Evolutionary conservation across 2,329 filamentous ascomycete species (phyloP), one percentile per base, ranked within the genome.

Genomic region (Paecilomyces dactylethromorphus): DNA sequence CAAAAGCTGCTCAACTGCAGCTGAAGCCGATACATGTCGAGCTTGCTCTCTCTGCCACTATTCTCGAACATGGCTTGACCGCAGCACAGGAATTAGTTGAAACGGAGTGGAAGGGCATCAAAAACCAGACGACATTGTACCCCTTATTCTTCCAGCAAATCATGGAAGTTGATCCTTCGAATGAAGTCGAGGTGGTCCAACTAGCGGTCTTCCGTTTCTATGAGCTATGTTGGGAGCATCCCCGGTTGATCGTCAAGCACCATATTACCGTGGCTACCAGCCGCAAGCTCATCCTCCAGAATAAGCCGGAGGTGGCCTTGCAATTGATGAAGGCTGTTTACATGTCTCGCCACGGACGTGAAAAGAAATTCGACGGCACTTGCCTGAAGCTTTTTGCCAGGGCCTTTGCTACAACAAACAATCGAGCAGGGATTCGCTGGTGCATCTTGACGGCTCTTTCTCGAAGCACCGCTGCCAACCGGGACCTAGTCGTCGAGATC

Each of bases 151-250:
- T 76, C 63, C 69, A 71, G 10, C 68, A 71, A 55, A 57, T 77
- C 29, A 64, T 66, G 56, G 65, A 68, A n/a, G 45, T 69, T 10
- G 63, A 66, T 15, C 56, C 62, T 8, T 39, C 57, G 13, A 56
- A 64, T 1, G 67, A 69, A 39, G 62, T 60, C 1, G 68, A 71
- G 29, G 58, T 71, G 15, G 57, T 74, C 53, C 71, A 75, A 51
- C 63, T 72, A 61, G 74, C 72, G 1, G 60, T 77, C 11, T 68
- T 76, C 33, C 71, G 72, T 35, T 77, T 74, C 58, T 77, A 77
- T 59, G 62, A 67, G n/a, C 57, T 76, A 5, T 74, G 72, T 58
- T 69, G 67, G 62, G 66, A 68, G 13, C 66, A 65, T 11, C 68
- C 70, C 31, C 61, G 62, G 10, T 62, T 74, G 56, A 64, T 57